These are phyloP conservation scores for Umbelopsis vinacea DNA, from an alignment of 192 early-diverging fungal species.

Conservation along the genomic window DNA sequence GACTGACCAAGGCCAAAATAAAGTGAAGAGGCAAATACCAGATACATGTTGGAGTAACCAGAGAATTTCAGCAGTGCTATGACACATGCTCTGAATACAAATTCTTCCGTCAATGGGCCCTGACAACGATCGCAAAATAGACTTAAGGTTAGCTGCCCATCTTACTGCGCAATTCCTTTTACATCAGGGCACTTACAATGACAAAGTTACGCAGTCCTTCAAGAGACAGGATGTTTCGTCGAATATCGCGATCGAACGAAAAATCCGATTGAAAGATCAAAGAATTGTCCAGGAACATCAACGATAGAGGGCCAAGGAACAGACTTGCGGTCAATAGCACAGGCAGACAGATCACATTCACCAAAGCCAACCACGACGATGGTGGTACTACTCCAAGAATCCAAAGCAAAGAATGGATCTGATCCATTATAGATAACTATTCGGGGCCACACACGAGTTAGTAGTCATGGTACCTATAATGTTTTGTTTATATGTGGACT, in stretches of 20 bases:
- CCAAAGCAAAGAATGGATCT: slow-evolving; percentile 20
- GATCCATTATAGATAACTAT: slow-evolving; percentile 10
- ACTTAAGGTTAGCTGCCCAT: too few species aligned
- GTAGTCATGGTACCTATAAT: background rate
- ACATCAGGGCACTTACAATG: slow-evolving; percentile 38
- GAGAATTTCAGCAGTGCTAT: slow-evolving; percentile 53
- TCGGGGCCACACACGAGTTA: background rate
- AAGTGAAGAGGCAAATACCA: slow-evolving; percentile 64
- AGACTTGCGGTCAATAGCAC: slow-evolving; percentile 49
- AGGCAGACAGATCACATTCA: slow-evolving; percentile 34
- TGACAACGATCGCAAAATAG: slow-evolving; percentile 23
- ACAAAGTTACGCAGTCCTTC: slow-evolving; percentile 50
- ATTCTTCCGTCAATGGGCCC: slow-evolving; percentile 77
- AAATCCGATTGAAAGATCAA: slow-evolving; percentile 50
- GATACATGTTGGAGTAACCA: slow-evolving; percentile 34
- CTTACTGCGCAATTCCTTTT: too few species aligned
- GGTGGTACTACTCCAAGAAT: slow-evolving; percentile 45
- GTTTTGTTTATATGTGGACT: background rate
- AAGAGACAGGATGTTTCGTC: slow-evolving; percentile 32
- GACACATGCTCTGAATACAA: slow-evolving; percentile 76
- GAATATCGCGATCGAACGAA: slow-evolving; percentile 30
- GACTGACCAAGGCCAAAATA: slow-evolving; percentile 75
- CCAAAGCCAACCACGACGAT: slow-evolving; percentile 17
- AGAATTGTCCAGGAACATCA: slow-evolving; percentile 43
- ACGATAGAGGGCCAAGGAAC: slow-evolving; percentile 61